Evolutionary conservation across 768 basidiomycete species (phyloP).

Genomic region (Tubosaeta brunneosetosa): DNA sequence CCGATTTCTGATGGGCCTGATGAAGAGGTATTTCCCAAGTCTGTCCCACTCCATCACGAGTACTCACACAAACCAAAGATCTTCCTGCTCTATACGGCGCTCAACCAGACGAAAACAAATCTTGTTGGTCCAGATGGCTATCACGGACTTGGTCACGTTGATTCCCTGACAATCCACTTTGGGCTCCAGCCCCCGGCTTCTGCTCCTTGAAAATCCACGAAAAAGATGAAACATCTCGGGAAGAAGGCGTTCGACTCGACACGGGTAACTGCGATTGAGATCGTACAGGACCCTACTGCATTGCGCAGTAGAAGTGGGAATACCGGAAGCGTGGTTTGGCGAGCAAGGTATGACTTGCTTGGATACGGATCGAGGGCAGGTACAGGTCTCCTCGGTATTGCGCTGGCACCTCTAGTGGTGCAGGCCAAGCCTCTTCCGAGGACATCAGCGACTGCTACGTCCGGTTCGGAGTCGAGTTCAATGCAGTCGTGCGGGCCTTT

Average conservation of each 20-base stretch:
- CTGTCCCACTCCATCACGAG: background rate
- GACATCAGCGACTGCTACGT: conserved; percentile 91
- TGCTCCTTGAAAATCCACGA: background rate
- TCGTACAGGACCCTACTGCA: conserved; percentile 74
- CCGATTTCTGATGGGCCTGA: conserved; percentile 60
- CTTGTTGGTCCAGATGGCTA: conserved; percentile 34
- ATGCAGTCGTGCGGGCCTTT: conserved; percentile 73
- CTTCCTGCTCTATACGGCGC: conserved; percentile 38
- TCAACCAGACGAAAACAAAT: conserved; percentile 19
- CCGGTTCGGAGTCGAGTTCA: conserved; percentile 85
- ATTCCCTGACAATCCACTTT: conserved; percentile 57
- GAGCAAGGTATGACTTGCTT: conserved; percentile 53
- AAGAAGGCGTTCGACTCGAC: conserved; percentile 28
- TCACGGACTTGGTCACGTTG: conserved; percentile 60
- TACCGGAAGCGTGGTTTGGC: conserved; percentile 84
- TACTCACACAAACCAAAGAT: conserved; percentile 23
- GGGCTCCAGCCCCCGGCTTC: conserved; percentile 34
- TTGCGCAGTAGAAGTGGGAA: conserved; percentile 71
- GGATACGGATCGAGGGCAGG: conserved; percentile 46
- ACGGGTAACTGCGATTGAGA: conserved; percentile 43
- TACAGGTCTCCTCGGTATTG: conserved; percentile 64
- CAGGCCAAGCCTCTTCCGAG: conserved; percentile 40
- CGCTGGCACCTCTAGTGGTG: conserved; percentile 52
- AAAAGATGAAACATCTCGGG: conserved; percentile 5
- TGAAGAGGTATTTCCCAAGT: conserved; percentile 57